Evolutionary conservation across 768 basidiomycete genomes (phyloP).

Genomic region (Tubosaeta sp.): DNA sequence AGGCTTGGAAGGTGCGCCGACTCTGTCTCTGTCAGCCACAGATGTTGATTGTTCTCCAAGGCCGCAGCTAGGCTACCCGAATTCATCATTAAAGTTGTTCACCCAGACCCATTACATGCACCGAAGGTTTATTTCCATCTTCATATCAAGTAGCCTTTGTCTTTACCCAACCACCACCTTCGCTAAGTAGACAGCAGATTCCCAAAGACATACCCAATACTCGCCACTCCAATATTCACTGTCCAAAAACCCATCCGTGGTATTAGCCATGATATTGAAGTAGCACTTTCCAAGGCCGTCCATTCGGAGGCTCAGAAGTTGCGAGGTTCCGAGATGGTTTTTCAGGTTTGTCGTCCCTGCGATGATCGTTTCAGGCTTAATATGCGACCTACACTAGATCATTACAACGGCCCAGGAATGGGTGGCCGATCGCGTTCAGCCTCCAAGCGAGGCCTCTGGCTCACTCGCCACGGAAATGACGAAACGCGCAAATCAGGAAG

Average conservation of each 20-base stretch:
- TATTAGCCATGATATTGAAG: constrained; percentile 51
- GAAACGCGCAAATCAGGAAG: constrained; percentile 64
- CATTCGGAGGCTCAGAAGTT: constrained; percentile 61
- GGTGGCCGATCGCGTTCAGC: constrained; percentile 54
- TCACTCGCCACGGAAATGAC: constrained; percentile 81
- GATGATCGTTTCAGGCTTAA: constrained; percentile 1
- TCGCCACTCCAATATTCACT: constrained; percentile 63
- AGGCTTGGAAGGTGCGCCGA: constrained; percentile 70
- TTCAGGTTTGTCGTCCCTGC: constrained; percentile 47
- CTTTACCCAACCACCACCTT: background rate
- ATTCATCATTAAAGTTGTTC: constrained; percentile 68
- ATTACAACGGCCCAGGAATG: constrained; percentile 68
- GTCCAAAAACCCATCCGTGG: constrained; percentile 64
- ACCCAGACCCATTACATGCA: constrained; percentile 56
- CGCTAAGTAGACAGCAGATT: constrained; percentile 42
- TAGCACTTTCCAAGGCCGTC: constrained; percentile 54
- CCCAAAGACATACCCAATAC: constrained; percentile 77
- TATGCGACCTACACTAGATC: constrained; percentile 41
- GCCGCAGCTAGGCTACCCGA: constrained; percentile 66
- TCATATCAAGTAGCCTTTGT: constrained; percentile 55
- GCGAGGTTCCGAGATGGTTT: constrained; percentile 73
- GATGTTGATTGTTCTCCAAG: constrained; percentile 33
- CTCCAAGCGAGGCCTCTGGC: constrained; percentile 54
- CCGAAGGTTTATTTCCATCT: constrained; percentile 61
- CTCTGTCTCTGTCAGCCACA: constrained; percentile 8